These are phyloP conservation scores for Syzygium aqueum DNA, from an alignment of 345 rosid species.

Conservation along the genomic window DNA sequence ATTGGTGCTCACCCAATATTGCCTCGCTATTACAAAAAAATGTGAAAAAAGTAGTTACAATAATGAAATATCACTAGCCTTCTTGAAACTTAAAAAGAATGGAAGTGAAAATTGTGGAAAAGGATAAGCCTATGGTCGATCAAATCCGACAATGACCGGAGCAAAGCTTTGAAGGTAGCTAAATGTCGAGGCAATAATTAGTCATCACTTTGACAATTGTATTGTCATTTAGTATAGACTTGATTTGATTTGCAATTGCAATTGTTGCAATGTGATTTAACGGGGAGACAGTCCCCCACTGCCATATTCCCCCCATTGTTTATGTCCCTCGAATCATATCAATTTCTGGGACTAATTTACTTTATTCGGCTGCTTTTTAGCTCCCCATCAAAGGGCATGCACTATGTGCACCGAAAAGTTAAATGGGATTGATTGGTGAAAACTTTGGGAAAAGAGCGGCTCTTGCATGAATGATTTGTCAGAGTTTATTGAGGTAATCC, in stretches of 20 bases:
- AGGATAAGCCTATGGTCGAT: neutral
- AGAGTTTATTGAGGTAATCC: neutral
- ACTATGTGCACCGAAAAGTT: neutral
- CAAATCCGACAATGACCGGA: neutral
- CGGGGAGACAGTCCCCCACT: neutral
- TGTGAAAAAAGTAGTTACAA: neutral
- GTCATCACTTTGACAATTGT: neutral
- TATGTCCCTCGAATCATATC: neutral
- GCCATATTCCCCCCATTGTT: neutral
- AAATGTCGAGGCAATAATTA: neutral
- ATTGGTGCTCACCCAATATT: no score
- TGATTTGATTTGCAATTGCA: neutral
- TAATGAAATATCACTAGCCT: neutral
- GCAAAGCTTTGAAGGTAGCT: neutral
- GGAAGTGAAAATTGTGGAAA: neutral
- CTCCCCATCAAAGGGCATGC: neutral
- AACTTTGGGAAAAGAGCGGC: neutral
- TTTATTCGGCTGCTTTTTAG: neutral
- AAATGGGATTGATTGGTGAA: neutral
- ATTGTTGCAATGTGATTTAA: neutral
- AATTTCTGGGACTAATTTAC: neutral
- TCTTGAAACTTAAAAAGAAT: neutral
- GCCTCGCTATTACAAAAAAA: neutral
- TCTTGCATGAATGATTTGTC: neutral
- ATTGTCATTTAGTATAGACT: neutral